These are phyloP conservation scores for Chaetomium sp. DNA, from an alignment of 2,329 filamentous ascomycete species.

Conservation along the genomic window DNA sequence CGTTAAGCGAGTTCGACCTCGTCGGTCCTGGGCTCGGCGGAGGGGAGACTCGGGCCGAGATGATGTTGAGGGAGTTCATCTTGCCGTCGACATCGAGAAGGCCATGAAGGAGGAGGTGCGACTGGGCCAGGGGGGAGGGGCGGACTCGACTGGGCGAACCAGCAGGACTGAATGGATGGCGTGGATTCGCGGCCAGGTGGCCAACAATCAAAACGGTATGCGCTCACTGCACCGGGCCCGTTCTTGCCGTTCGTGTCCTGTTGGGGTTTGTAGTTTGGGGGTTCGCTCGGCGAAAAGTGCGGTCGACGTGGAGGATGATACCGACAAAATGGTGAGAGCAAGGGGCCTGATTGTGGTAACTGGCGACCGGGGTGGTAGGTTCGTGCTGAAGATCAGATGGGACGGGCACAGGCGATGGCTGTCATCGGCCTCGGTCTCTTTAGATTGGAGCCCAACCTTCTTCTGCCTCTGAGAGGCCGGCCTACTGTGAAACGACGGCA, in stretches of 20 bases:
- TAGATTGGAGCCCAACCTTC: constrained; percentile 27
- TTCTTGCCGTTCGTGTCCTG: neutral
- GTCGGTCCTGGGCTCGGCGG: constrained; percentile 58
- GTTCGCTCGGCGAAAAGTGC: neutral
- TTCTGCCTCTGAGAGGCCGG: constrained; percentile 1
- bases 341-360: constrained; percentile 9
- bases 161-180: neutral
- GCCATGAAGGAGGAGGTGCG: constrained; percentile 52
- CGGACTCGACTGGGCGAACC: neutral
- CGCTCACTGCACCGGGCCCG: constrained; percentile 13
- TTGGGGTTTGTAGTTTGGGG: constrained; percentile 7
- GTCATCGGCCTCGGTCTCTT: constrained; percentile 32
- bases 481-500: neutral
- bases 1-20: constrained; percentile 62
- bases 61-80: constrained; percentile 97
- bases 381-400: constrained; percentile 18
- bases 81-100: constrained; percentile 54
- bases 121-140: constrained; percentile 19
- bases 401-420: constrained; percentile 20
- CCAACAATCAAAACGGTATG: constrained; percentile 11
- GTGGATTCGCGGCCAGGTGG: constrained; percentile 20
- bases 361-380: constrained; percentile 28
- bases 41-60: constrained; percentile 78
- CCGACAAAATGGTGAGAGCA: constrained; percentile 29
- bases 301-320: constrained; percentile 17